Percentiles rank a stretch among this genome's conserved stretches.
These are phyloP conservation scores for Apiospora aurea DNA, from an alignment of 2,329 filamentous ascomycete genomes.

Conservation along the genomic window DNA sequence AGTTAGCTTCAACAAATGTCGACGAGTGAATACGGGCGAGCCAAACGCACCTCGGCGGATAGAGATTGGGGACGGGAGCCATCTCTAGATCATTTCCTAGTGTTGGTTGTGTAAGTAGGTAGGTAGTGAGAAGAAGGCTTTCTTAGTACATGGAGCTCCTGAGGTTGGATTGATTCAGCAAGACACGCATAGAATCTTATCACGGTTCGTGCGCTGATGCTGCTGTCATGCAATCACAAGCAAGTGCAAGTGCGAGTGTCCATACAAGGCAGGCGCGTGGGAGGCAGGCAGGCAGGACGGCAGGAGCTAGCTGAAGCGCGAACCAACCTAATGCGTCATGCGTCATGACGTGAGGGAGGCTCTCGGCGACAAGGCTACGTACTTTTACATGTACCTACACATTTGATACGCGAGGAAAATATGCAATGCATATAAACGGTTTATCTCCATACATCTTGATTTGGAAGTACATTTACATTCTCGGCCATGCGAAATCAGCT, in stretches of 20 bases:
- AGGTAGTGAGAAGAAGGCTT: not conserved
- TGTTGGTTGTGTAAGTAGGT: not conserved
- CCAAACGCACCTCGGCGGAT: slow-evolving; percentile 37
- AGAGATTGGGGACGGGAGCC: slow-evolving; percentile 40
- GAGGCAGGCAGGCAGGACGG: too few species aligned
- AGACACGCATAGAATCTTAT: not conserved
- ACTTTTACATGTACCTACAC: not conserved
- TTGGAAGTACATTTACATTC: not conserved
- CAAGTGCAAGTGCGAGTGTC: not conserved
- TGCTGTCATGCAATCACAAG: not conserved
- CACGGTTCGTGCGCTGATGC: not conserved
- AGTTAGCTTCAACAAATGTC: not conserved
- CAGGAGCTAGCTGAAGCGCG: not conserved
- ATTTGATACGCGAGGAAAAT: not conserved
- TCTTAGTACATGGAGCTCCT: not conserved
- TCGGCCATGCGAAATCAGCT: not conserved
- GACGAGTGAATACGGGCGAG: not conserved
- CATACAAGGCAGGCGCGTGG: not conserved
- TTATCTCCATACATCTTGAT: not conserved
- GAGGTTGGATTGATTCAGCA: not conserved
- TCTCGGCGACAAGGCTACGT: not conserved
- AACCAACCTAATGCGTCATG: slow-evolving; percentile 8
- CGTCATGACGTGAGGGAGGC: slow-evolving; percentile 5
- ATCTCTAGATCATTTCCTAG: slow-evolving; percentile 28
- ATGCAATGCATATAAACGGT: not conserved